Base-by-base conservation (phyloP, 2,329 filamentous ascomycete species). In the Aureobasidium sp. region DNA sequence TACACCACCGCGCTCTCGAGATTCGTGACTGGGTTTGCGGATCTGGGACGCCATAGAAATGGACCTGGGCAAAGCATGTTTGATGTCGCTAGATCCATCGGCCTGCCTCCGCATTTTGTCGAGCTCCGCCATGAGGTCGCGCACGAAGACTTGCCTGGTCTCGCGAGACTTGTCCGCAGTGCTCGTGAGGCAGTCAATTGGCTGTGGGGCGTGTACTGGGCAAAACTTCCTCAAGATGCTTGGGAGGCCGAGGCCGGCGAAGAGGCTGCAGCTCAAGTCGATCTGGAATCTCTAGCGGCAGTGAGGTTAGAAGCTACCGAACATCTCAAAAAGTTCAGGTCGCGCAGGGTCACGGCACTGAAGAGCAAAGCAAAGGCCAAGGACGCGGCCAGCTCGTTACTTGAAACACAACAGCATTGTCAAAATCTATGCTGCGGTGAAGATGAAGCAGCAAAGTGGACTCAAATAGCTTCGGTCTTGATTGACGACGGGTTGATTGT, bases 151-250 rank as follows among this genome's bases (percentile, higher is more conserved):
- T 78, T 96, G 62, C 92, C 92, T 0, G 86, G 87, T 1, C 78
- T 96, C 59, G 80, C 83, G 12, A 86, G 90, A 65, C 78, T 97
- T 65, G 84, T 90, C 58, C 81, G 81, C 39, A 88, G 88, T 1
- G 84, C 88, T 1, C 77, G 80, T 65, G 84, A 87, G 68, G 90
- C 88, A 0, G 78, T 97, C 65, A 79, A 80, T 48, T 97, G 92
- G 92, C 86, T 97, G 57, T 96, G 90, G 90, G 82, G 86, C 59
- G 90, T 90, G 73, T 97, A 96, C 77, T 97, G 92, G 92, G 75
- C 70, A 14, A 75, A 77, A 41, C 71, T 86, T 22, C 78, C 79
- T 61, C 47, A 41, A 48, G 12, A 66, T 48, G 48, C 51, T 17
- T 31, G 34, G 25, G 47, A 66, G 39, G 57, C 53, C 68, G 36